Conservation (phyloP, 352 stramenopile genomes). For the Globisporangium carolinianum region DNA sequence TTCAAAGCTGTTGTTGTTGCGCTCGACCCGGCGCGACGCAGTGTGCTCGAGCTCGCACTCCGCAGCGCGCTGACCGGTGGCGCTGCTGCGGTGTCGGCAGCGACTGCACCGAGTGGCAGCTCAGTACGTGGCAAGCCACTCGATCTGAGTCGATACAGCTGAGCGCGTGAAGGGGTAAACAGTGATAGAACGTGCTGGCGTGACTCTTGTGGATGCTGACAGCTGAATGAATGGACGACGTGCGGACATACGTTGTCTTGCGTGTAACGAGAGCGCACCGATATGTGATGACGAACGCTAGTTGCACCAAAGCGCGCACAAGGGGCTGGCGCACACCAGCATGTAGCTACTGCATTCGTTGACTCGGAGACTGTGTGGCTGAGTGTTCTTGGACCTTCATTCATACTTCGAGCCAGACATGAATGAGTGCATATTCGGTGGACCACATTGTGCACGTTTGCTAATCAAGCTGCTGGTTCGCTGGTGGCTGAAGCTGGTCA, state of each 20-base stretch:
- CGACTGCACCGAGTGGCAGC: not conserved
- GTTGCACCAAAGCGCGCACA: too few relatives aligned
- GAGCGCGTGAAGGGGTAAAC: not conserved
- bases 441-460: not conserved
- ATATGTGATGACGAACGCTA: too few relatives aligned
- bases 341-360: not conserved
- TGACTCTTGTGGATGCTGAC: not conserved
- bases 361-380: not conserved
- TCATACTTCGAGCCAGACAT: too few relatives aligned
- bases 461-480: not conserved
- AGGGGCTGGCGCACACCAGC: too few relatives aligned
- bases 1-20: conserved; percentile 48
- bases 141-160: conserved; percentile 40
- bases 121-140: conserved; percentile 18
- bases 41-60: conserved; percentile 34
- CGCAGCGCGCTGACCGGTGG: conserved; percentile 34
- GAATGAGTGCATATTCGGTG: too few relatives aligned
- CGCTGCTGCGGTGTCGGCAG: not conserved
- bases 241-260: too few relatives aligned
- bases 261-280: too few relatives aligned
- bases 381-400: too few relatives aligned
- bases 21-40: conserved; percentile 28
- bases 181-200: not conserved
- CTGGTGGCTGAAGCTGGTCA: not conserved
- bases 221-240: not conserved